Base-by-base conservation (phyloP, 805 yeast species). In the Candida succiphila region DNA sequence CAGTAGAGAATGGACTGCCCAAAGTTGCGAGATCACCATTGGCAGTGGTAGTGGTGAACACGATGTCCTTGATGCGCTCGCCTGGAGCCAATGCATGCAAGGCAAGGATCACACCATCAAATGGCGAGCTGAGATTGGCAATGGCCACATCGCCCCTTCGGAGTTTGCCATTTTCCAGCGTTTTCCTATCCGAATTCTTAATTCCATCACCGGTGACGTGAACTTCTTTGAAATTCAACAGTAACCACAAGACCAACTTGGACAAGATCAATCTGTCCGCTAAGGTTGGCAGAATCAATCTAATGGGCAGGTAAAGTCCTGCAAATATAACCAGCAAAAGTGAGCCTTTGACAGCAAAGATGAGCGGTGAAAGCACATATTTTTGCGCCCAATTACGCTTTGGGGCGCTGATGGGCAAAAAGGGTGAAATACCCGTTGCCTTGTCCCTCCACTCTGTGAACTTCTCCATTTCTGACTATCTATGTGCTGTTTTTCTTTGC, bases 391-490 rank as follows among this genome's bases (percentile, higher is more conserved):
- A n/a, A n/a, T n/a, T n/a, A n/a, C n/a, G n/a, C n/a, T n/a, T n/a
- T n/a, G n/a, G n/a, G n/a, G n/a, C n/a, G n/a, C n/a, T n/a, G n/a
- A n/a, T 43, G 1, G 94, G 94, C 59, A 81, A 62, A 44, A 85
- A 86, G 3, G 96, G 96, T 0, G 94, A 78, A 24, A 87, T 82
- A n/a, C 96, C 96, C 1, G 96, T 87, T 4, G 89, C 92, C 40
- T 77, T 82, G 51, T 86, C 96, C 55, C 95, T 69, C 78, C 83
- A 86, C 39, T 70, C 69, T 18, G 92, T 76, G 58, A 74, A 87
- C 57, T 82, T 79, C 58, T 83, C 94, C 95, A 87, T 81, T 9
- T 14, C 38, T 14, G 14, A 15, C 15, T 24, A 13, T 24, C 12
- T 7, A 7, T 24, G 26, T 13, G 8, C 12, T 6, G 26, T 10